A percentile compares a stretch with the other conserved stretches of the same genome.
Evolutionary conservation across 2,329 filamentous ascomycete genomes (phyloP).

Genomic region (Monilinia laxa): DNA sequence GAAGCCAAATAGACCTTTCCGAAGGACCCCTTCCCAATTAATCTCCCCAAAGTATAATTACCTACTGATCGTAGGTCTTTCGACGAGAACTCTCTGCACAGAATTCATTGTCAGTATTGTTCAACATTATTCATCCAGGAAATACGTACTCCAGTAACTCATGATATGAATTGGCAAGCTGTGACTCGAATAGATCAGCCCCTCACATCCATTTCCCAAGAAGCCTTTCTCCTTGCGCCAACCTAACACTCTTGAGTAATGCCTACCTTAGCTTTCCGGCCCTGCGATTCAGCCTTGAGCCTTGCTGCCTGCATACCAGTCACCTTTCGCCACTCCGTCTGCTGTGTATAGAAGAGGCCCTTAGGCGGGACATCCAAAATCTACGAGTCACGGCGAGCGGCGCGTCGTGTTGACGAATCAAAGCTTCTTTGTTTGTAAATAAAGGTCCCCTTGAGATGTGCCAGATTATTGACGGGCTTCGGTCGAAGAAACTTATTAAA

Average conservation of each 20-base stretch:
- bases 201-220: slow-evolving; percentile 34
- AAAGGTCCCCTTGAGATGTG: background rate
- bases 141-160: slow-evolving; percentile 84
- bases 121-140: background rate
- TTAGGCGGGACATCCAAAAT: slow-evolving; percentile 24
- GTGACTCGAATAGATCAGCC: slow-evolving; percentile 31
- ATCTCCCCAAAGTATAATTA: slow-evolving; percentile 85
- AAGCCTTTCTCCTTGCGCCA: slow-evolving; percentile 25
- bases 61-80: slow-evolving; percentile 89
- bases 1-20: slow-evolving; percentile 95
- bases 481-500: slow-evolving; percentile 8
- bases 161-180: slow-evolving; percentile 97
- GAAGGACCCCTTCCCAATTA: slow-evolving; percentile 97
- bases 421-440: slow-evolving; percentile 3
- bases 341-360: slow-evolving; percentile 33
- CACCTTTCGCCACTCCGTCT: slow-evolving; percentile 40
- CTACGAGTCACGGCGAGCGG: slow-evolving; percentile 11
- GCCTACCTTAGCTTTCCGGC: slow-evolving; percentile 60
- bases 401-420: slow-evolving; percentile 15
- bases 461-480: background rate
- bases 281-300: slow-evolving; percentile 57
- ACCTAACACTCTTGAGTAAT: background rate
- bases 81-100: slow-evolving; percentile 81
- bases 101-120: slow-evolving; percentile 33
- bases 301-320: slow-evolving; percentile 49